phyloP scores from a whole-genome alignment of 2,329 filamentous ascomycete genomes.

The Periglandula ipomoeae region DNA sequence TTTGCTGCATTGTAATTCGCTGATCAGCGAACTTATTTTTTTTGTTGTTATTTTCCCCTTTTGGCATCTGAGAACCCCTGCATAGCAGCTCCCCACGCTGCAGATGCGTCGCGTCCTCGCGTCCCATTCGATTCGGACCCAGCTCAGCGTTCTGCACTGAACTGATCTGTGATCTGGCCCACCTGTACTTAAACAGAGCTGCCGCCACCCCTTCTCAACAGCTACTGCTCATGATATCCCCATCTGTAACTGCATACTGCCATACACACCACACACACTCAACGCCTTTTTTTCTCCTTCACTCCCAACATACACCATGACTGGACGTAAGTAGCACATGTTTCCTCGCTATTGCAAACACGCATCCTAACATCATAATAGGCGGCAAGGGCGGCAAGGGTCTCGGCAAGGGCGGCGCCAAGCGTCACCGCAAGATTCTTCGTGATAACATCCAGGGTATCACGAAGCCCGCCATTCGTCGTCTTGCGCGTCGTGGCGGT shows the following conservation, averaged over 20 bases:
- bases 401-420: slow-evolving; percentile 95
- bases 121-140: not conserved
- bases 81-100: not conserved
- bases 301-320: slow-evolving; percentile 42
- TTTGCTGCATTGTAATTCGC: not conserved
- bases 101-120: not conserved
- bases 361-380: slow-evolving; percentile 40
- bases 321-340: slow-evolving; percentile 54
- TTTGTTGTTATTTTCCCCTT: not conserved
- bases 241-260: slow-evolving; percentile 7
- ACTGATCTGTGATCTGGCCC: slow-evolving; percentile 29
- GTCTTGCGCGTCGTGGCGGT: slow-evolving; percentile 98
- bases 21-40: not conserved
- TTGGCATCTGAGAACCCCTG: not conserved
- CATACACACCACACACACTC: slow-evolving; percentile 8
- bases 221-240: slow-evolving; percentile 10
- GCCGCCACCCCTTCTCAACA: slow-evolving; percentile 18
- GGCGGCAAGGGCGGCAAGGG: slow-evolving; percentile 95
- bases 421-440: slow-evolving; percentile 98
- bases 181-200: slow-evolving; percentile 29
- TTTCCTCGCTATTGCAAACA: too few species aligned
- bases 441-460: slow-evolving; percentile 99
- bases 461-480: slow-evolving; percentile 95
- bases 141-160: slow-evolving; percentile 3
- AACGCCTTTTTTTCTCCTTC: slow-evolving; percentile 10